These are phyloP conservation scores for Ceriops decandra DNA, from an alignment of 345 rosid genomes.

Conservation along the genomic window DNA sequence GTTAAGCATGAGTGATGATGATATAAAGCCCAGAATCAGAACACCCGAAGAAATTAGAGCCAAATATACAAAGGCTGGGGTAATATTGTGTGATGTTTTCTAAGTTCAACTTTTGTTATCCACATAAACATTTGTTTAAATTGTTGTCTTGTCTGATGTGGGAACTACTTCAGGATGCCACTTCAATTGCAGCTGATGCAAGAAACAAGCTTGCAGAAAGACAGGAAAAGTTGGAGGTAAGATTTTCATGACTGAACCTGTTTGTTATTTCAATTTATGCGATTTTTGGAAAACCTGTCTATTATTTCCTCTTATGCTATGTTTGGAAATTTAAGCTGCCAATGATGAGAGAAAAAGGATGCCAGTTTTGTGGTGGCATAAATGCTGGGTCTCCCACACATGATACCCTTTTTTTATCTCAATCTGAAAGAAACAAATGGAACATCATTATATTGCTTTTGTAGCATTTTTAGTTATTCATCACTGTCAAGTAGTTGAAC, in stretches of 20 bases:
- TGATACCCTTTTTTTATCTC: background rate
- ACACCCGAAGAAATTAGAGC: constrained; percentile 29
- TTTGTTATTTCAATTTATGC: background rate
- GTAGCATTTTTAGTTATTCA: background rate
- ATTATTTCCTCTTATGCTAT: background rate
- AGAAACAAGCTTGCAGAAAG: constrained; percentile 29
- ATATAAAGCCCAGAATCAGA: constrained; percentile 20
- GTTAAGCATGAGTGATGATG: constrained; percentile 15
- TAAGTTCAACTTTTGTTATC: background rate
- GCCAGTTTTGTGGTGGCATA: background rate
- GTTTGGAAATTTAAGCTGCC: background rate
- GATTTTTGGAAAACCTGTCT: background rate
- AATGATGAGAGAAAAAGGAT: constrained; percentile 1
- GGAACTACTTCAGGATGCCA: constrained; percentile 24
- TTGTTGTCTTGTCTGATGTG: constrained; percentile 4
- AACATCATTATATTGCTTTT: background rate
- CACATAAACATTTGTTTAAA: constrained; percentile 1
- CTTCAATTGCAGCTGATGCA: constrained; percentile 21
- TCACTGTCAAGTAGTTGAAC: background rate
- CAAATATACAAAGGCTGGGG: constrained; percentile 34
- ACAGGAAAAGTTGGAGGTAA: constrained; percentile 29
- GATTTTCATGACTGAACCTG: background rate
- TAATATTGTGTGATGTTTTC: constrained; percentile 14
- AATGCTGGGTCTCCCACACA: background rate
- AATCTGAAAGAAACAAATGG: too few relatives aligned